These are phyloP conservation scores for Xenosphaeropsis pyriputrescens DNA, from an alignment of 2,329 filamentous ascomycete genomes.

Conservation along the genomic window DNA sequence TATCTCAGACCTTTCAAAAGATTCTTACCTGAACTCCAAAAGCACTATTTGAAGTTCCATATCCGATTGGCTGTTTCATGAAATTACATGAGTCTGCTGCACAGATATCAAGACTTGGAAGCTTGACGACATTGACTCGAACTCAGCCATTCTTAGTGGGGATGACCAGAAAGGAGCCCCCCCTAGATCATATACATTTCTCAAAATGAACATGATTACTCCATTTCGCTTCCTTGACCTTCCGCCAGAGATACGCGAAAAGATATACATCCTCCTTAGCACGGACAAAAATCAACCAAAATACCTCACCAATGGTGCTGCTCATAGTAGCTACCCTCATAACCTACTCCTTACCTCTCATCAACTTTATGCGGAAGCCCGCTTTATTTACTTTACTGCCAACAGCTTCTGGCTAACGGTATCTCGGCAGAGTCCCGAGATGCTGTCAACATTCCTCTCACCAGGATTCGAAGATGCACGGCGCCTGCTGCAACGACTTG, in stretches of 20 bases:
- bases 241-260: constrained; percentile 13
- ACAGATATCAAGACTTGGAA: too few species aligned
- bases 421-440: constrained; percentile 3
- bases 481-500: constrained; percentile 7
- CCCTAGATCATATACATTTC: too few species aligned
- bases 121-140: too few species aligned
- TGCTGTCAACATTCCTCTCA: constrained; percentile 6
- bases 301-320: neutral
- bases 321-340: constrained; percentile 5
- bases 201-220: too few species aligned
- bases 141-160: too few species aligned
- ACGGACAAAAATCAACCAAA: constrained; percentile 1
- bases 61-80: too few species aligned
- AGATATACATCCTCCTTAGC: constrained; percentile 11
- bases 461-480: constrained; percentile 7
- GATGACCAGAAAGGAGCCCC: too few species aligned
- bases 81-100: too few species aligned
- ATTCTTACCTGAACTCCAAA: too few species aligned
- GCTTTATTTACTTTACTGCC: constrained; percentile 10
- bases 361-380: constrained; percentile 13
- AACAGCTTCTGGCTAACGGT: constrained; percentile 11
- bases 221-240: constrained; percentile 11
- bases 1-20: too few species aligned
- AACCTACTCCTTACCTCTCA: constrained; percentile 10
- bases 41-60: too few species aligned